A percentile compares a stretch with the other conserved stretches of the same genome.
Evolutionary conservation across 306 rosid genomes (phyloP).

Genomic region (Inga oerstediana): DNA sequence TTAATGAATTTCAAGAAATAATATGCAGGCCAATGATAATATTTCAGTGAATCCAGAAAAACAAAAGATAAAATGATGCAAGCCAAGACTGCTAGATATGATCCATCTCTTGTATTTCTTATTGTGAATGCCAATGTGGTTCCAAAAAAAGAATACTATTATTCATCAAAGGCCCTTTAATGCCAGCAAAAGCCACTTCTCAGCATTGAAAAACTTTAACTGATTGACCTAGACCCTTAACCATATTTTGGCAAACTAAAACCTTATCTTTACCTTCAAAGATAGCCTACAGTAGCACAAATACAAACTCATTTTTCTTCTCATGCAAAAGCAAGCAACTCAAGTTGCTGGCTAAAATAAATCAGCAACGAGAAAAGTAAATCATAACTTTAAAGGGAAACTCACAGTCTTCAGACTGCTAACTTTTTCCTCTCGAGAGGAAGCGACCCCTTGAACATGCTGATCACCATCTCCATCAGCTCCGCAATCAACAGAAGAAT

Average conservation of each 20-base stretch:
- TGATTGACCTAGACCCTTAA: conserved; percentile 15
- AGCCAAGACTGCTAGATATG: neutral
- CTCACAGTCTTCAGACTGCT: conserved; percentile 98
- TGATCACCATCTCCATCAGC: conserved; percentile 82
- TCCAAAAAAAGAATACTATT: conserved; percentile 14
- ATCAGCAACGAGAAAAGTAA: neutral
- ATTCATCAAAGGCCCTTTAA: neutral
- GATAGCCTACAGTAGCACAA: neutral
- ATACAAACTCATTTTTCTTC: neutral
- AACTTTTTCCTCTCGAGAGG: conserved; percentile 93
- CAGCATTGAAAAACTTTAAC: conserved; percentile 6
- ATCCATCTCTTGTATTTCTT: neutral
- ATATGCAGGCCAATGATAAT: conserved; percentile 2
- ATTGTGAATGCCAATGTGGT: conserved; percentile 17
- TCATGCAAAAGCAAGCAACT: neutral
- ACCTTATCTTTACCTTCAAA: neutral
- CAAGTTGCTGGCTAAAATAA: conserved; percentile 15
- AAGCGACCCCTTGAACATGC: conserved; percentile 76
- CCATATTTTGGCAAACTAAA: neutral
- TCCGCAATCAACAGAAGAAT: conserved; percentile 70
- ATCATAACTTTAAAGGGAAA: conserved; percentile 13
- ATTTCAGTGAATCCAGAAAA: conserved; percentile 14
- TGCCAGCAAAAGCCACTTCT: neutral
- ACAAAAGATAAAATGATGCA: neutral
- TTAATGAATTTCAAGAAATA: neutral